phyloP scores from a whole-genome alignment of 106 monocot genomes.

The Dioscorea dumetorum region DNA sequence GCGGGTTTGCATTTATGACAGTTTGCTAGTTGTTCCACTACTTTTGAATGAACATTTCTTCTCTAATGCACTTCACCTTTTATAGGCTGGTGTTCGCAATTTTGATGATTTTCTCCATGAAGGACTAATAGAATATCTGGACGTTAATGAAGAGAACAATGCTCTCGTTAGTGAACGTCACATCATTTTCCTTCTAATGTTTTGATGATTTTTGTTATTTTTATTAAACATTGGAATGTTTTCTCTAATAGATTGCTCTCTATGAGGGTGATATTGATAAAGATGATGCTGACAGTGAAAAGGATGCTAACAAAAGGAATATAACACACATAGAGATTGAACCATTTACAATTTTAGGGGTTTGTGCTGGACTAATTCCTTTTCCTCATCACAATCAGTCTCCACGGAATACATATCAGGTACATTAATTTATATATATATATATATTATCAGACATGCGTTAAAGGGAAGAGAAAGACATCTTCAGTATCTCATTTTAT shows the following conservation, averaged over 20 bases:
- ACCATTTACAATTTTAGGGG: constrained; percentile 90
- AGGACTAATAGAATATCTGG: constrained; percentile 92
- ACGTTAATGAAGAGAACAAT: constrained; percentile 99
- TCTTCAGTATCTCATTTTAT: constrained; percentile 7
- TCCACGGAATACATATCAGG: constrained; percentile 98
- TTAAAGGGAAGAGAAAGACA: neutral
- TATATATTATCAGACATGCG: neutral
- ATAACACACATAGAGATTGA: constrained; percentile 98
- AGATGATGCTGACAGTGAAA: constrained; percentile 15
- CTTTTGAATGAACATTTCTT: constrained; percentile 6
- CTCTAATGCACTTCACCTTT: neutral
- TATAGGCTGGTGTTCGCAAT: constrained; percentile 73
- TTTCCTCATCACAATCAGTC: constrained; percentile 99
- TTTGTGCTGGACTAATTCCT: constrained; percentile 90
- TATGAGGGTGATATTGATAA: constrained; percentile 53
- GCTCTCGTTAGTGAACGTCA: constrained; percentile 62
- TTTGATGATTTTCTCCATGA: constrained; percentile 90
- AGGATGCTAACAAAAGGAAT: constrained; percentile 28
- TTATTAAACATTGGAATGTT: neutral
- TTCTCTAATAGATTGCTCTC: constrained; percentile 56
- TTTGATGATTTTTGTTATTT: neutral
- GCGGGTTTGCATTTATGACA: constrained; percentile 30
- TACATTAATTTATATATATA: too few relatives aligned
- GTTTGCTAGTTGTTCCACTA: neutral
- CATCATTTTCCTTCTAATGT: neutral